Evolutionary conservation across 1,284 basidiomycete species (phyloP).

Genomic region (Kalmanozyma brasiliensis): DNA sequence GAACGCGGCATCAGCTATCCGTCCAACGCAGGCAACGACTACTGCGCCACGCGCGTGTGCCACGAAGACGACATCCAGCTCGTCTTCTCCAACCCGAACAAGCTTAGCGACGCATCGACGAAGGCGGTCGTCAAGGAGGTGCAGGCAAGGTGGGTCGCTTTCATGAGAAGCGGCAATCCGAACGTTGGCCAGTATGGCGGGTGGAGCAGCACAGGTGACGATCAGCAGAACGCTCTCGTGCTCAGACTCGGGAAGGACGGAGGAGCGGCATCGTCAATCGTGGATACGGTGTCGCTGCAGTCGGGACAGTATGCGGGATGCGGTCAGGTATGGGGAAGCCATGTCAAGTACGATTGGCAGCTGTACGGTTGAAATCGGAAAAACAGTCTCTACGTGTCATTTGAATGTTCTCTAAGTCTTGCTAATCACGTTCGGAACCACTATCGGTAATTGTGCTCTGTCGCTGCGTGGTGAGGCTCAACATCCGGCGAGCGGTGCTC

Average conservation of each 20-base stretch:
- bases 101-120: conserved; percentile 6
- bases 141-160: conserved; percentile 46
- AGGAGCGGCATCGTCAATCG: conserved; percentile 2
- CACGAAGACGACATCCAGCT: conserved; percentile 62
- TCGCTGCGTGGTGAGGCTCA: too few relatives aligned
- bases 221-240: conserved; percentile 13
- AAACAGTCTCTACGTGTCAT: too few relatives aligned
- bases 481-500: too few relatives aligned
- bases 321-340: conserved; percentile 35
- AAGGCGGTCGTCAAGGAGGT: conserved; percentile 24
- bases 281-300: conserved; percentile 27
- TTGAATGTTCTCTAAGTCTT: too few relatives aligned
- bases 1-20: conserved; percentile 44
- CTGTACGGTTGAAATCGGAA: conserved; percentile 34
- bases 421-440: too few relatives aligned
- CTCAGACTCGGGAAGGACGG: conserved; percentile 30
- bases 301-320: conserved; percentile 30
- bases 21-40: conserved; percentile 42
- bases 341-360: conserved; percentile 59
- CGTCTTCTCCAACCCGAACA: conserved; percentile 37
- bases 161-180: conserved; percentile 41
- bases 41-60: conserved; percentile 49
- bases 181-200: conserved; percentile 23
- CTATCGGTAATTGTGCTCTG: too few relatives aligned
- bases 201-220: conserved; percentile 24